phyloP scores from a whole-genome alignment of 129 eudicot genomes.

The Tagetes patula region DNA sequence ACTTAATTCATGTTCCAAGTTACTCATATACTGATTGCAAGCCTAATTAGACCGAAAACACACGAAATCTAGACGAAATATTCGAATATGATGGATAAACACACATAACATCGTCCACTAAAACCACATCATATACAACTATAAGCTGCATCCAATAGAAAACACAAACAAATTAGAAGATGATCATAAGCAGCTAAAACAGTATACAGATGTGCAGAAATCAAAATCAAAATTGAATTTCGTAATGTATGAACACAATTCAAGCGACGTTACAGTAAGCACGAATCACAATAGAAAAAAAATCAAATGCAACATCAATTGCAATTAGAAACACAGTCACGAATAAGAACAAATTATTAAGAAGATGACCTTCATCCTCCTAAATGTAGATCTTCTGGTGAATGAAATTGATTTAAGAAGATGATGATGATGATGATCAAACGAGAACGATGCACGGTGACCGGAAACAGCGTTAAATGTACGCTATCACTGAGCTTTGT shows the following conservation, averaged over 20 bases:
- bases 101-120: not conserved
- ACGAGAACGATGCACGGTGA: constrained; percentile 28
- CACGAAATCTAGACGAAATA: not conserved
- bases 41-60: not conserved
- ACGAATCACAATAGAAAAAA: not conserved
- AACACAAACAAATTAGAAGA: not conserved
- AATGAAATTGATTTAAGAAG: constrained; percentile 9
- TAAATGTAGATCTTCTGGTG: constrained; percentile 60
- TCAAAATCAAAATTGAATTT: constrained; percentile 8
- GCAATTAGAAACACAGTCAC: not conserved
- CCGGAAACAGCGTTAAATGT: constrained; percentile 31
- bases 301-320: not conserved
- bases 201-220: not conserved
- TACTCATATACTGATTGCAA: not conserved
- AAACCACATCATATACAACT: not conserved
- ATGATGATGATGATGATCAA: constrained; percentile 12
- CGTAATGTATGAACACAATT: not conserved
- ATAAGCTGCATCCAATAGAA: not conserved
- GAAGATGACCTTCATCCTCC: constrained; percentile 57
- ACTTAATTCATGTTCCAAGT: too few relatives aligned
- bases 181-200: not conserved
- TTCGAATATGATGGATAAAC: not conserved
- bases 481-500: constrained; percentile 42
- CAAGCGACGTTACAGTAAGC: not conserved
- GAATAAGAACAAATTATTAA: not conserved